phyloP scores from a whole-genome alignment of 129 eudicot genomes.

The Chrysanthemum makinoi region DNA sequence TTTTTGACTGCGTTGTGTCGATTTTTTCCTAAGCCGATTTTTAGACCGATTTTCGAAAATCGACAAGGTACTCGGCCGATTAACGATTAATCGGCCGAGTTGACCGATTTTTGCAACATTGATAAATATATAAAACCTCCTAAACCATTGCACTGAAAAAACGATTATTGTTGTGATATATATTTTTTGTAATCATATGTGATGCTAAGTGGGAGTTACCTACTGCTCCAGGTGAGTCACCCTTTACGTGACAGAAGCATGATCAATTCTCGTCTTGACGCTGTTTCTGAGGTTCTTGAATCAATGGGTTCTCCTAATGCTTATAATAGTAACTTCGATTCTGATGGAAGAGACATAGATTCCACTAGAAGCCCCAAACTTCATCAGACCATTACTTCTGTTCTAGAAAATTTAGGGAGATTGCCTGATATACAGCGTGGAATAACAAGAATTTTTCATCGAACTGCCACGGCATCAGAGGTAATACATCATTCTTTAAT shows the following conservation, averaged over 20 bases:
- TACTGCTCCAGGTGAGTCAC: conserved; percentile 67
- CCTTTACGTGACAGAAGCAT: conserved; percentile 75
- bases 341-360: conserved; percentile 24
- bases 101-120: too few species aligned
- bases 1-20: too few species aligned
- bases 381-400: conserved; percentile 58
- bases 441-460: conserved; percentile 89
- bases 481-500: conserved; percentile 33
- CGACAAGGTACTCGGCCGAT: too few species aligned
- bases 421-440: conserved; percentile 96
- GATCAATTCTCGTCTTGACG: conserved; percentile 83
- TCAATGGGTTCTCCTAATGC: conserved; percentile 55
- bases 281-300: conserved; percentile 80
- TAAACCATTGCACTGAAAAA: too few species aligned
- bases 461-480: conserved; percentile 88
- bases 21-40: too few species aligned
- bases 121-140: too few species aligned
- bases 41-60: too few species aligned
- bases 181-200: background rate
- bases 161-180: too few species aligned
- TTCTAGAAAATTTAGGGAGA: conserved; percentile 56
- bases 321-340: background rate
- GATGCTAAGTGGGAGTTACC: conserved; percentile 18
- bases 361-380: conserved; percentile 40
- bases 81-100: too few species aligned